Evolutionary conservation across 176 grass and related monocot species (phyloP).

Genomic region (Cenchrus americanus): DNA sequence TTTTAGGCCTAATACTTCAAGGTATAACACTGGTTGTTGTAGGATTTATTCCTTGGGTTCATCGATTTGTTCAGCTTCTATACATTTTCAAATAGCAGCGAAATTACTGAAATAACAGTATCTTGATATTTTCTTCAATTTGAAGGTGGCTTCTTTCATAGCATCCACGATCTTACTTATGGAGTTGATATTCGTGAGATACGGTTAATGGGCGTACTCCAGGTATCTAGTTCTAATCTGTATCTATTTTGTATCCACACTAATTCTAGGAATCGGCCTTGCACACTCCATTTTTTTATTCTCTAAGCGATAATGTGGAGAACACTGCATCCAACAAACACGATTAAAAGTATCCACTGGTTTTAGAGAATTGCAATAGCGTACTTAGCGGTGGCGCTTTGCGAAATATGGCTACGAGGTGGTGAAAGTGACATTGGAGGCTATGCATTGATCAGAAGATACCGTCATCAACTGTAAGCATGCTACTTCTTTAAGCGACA

Average conservation of each 20-base stretch:
- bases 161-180: conserved; percentile 52
- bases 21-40: conserved; percentile 37
- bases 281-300: neutral
- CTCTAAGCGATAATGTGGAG: neutral
- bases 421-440: conserved; percentile 23
- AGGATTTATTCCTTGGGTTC: neutral
- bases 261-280: neutral
- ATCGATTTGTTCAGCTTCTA: neutral
- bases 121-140: neutral
- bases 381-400: conserved; percentile 70
- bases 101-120: neutral
- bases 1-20: conserved; percentile 76
- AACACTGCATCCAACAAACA: neutral
- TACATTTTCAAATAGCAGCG: neutral
- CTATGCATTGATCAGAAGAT: conserved; percentile 54
- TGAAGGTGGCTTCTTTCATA: conserved; percentile 83
- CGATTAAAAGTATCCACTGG: neutral
- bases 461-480: conserved; percentile 72
- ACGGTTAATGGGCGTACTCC: conserved; percentile 72
- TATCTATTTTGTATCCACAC: neutral
- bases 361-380: conserved; percentile 74
- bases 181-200: conserved; percentile 71
- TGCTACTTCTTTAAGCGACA: neutral
- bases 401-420: conserved; percentile 68
- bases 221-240: conserved; percentile 44